A percentile compares a stretch with the other conserved stretches of the same genome.
Evolutionary conservation across 2,329 filamentous ascomycete species (phyloP).

Genomic region (Scedosporium boydii): DNA sequence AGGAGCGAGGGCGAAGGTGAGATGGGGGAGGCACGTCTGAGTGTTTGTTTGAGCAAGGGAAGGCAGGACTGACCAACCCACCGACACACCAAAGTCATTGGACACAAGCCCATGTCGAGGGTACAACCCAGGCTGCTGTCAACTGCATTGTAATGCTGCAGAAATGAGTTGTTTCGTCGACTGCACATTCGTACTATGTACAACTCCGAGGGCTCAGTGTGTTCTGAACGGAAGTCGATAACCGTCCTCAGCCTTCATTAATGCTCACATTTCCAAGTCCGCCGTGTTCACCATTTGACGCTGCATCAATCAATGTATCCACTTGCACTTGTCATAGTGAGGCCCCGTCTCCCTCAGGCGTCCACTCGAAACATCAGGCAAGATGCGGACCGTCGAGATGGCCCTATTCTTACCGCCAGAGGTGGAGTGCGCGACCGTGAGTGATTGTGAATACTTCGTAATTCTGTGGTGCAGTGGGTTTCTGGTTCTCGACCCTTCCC

Average conservation of each 20-base stretch:
- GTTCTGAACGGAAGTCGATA: neutral
- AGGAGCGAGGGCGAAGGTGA: neutral
- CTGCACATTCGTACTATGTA: neutral
- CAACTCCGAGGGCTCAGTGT: neutral
- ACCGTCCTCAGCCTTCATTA: neutral
- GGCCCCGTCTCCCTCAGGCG: neutral
- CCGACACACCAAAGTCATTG: neutral
- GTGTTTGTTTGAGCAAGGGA: conserved; percentile 1
- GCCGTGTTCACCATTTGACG: neutral
- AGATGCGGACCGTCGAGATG: neutral
- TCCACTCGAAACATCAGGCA: neutral
- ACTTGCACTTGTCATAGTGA: neutral
- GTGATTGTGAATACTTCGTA: neutral
- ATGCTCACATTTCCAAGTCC: neutral
- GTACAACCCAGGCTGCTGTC: neutral
- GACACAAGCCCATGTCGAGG: neutral
- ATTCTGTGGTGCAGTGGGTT: neutral
- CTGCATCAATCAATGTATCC: neutral
- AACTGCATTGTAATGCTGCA: neutral
- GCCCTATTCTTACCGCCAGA: neutral
- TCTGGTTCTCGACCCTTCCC: neutral
- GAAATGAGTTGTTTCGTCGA: neutral
- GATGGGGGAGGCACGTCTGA: neutral
- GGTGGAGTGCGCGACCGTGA: neutral
- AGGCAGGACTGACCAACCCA: neutral